Percentiles rank a stretch among this genome's conserved stretches.
Conservation (phyloP, 257 asterid species). For the Apocynum venetum region DNA sequence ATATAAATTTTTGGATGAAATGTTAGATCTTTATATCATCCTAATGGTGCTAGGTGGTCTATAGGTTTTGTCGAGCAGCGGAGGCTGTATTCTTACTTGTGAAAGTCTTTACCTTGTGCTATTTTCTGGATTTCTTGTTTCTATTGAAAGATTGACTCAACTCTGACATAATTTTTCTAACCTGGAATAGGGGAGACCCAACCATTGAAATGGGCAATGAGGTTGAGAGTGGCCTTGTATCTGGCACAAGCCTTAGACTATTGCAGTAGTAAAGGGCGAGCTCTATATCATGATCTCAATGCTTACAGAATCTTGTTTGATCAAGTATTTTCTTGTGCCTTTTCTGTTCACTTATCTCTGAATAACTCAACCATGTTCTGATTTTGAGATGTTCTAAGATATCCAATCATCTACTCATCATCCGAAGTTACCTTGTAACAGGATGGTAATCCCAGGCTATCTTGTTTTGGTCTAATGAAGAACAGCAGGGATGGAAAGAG, state of each 20-base stretch:
- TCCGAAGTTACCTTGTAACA: slow-evolving; percentile 13
- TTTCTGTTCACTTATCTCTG: background rate
- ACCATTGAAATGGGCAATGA: slow-evolving; percentile 49
- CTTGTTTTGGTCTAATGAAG: slow-evolving; percentile 53
- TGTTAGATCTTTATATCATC: slow-evolving; percentile 1
- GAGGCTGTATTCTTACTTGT: background rate
- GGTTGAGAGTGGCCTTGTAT: slow-evolving; percentile 45
- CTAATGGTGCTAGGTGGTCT: background rate
- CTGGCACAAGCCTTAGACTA: slow-evolving; percentile 52
- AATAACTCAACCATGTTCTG: background rate
- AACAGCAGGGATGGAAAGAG: slow-evolving; percentile 51
- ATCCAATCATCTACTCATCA: slow-evolving; percentile 8
- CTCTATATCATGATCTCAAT: slow-evolving; percentile 46
- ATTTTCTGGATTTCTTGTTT: background rate
- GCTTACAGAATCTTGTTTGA: slow-evolving; percentile 50
- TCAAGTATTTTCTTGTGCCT: slow-evolving; percentile 22
- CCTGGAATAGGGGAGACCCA: slow-evolving; percentile 37
- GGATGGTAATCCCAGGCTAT: slow-evolving; percentile 47
- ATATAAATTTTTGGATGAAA: background rate
- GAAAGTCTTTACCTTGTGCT: background rate
- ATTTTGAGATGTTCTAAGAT: background rate
- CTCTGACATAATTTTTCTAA: background rate
- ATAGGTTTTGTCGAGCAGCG: background rate
- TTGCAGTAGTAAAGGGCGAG: slow-evolving; percentile 48
- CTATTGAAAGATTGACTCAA: background rate